Conservation (phyloP, 805 yeast species). For the Maudiozyma turicensis region DNA sequence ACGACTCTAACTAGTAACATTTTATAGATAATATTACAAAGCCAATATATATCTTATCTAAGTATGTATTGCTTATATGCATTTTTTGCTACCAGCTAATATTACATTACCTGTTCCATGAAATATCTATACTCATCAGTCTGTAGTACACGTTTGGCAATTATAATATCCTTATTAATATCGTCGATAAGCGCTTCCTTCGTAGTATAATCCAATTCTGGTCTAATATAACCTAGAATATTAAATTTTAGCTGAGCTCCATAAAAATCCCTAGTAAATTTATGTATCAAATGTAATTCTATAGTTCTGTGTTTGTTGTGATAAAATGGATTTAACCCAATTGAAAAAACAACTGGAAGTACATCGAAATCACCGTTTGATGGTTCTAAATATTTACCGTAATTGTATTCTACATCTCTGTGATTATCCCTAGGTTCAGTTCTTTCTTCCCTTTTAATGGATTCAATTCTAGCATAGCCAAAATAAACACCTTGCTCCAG, state of each 20-base stretch:
- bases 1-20: neutral
- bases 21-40: slow-evolving; percentile 1
- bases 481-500: slow-evolving; percentile 79
- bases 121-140: slow-evolving; percentile 4
- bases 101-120: neutral
- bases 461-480: slow-evolving; percentile 52
- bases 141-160: slow-evolving; percentile 34
- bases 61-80: no score
- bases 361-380: slow-evolving; percentile 33
- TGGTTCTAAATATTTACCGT: slow-evolving; percentile 41
- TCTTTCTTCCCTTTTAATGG: slow-evolving; percentile 9
- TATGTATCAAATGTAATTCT: slow-evolving; percentile 76
- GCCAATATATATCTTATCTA: neutral
- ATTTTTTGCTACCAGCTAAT: no score
- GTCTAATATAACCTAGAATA: slow-evolving; percentile 82
- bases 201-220: slow-evolving; percentile 79
- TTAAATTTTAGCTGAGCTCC: slow-evolving; percentile 66
- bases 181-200: slow-evolving; percentile 78
- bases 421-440: slow-evolving; percentile 31
- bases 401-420: slow-evolving; percentile 44
- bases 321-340: slow-evolving; percentile 94
- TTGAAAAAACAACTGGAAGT: slow-evolving; percentile 86
- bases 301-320: slow-evolving; percentile 73
- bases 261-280: slow-evolving; percentile 60
- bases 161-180: slow-evolving; percentile 67